Evolutionary conservation across 2,329 filamentous ascomycete species (phyloP).

Genomic region (Paecilomyces formosus): DNA sequence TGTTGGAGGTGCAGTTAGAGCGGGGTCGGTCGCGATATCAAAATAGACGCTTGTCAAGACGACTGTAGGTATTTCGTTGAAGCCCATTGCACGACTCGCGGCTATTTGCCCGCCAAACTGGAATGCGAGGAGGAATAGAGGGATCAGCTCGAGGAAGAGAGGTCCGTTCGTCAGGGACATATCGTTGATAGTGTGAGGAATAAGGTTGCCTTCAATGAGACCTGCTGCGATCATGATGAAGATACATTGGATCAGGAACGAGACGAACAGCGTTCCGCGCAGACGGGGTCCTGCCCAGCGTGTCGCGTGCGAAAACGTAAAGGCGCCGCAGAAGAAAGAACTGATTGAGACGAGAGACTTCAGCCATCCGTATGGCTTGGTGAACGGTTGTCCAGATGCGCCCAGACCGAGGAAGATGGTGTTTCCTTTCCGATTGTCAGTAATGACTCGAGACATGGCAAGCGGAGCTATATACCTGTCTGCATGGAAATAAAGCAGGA

Average conservation of each 20-base stretch:
- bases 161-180: constrained; percentile 15
- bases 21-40: constrained; percentile 37
- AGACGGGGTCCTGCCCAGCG: constrained; percentile 26
- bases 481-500: constrained; percentile 43
- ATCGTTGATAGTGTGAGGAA: constrained; percentile 23
- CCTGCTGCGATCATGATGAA: constrained; percentile 34
- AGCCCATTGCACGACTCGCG: constrained; percentile 32
- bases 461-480: constrained; percentile 27
- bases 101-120: constrained; percentile 39
- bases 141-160: constrained; percentile 34
- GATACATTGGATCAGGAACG: constrained; percentile 33
- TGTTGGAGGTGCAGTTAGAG: constrained; percentile 22
- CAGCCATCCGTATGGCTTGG: constrained; percentile 35
- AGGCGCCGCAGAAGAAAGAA: constrained; percentile 34
- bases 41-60: constrained; percentile 41
- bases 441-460: neutral
- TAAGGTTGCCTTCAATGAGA: constrained; percentile 30
- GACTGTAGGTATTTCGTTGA: constrained; percentile 39
- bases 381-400: constrained; percentile 30
- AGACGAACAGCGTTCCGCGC: constrained; percentile 30
- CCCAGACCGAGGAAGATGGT: constrained; percentile 41
- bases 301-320: constrained; percentile 31
- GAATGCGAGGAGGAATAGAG: constrained; percentile 37
- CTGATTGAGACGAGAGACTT: constrained; percentile 37
- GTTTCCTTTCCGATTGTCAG: constrained; percentile 26